Base-by-base conservation (phyloP, 306 rosid genomes). In the Prunus mira region DNA sequence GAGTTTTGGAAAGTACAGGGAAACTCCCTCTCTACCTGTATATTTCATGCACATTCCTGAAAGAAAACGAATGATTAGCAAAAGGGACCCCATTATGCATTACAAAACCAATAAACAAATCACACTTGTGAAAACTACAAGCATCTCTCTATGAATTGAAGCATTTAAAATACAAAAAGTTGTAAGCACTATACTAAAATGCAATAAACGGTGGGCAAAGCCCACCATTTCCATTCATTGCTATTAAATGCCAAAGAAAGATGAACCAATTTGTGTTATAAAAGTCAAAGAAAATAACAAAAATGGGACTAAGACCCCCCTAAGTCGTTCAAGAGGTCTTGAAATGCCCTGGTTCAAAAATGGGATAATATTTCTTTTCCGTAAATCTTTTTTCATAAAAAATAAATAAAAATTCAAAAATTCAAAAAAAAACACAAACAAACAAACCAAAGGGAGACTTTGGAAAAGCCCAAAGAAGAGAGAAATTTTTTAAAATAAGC, bases 321-420 rank as follows among this genome's bases (percentile, higher is more conserved):
- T 34, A 34, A 34, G 41, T 7, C 0, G 0, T 38, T 0, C 7
- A 38, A 7, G 9, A 38, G 43, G 9, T 0, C 2, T 38, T 38
- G 0, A 0, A 1, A 38, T 38, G 43, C 0, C 43, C 0, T 7
- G 9, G 0, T 38, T 7, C 0, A 6, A 0, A 38, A 0, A 38
- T 38, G 0, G 2, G 10, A 0, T 38, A 38, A 7, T 0, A 0
- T 38, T 0, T 2, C 0, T 9, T 38, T 38, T 2, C 0, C 43
- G 2, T 38, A 38, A 38, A 38, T 2, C 0, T 1, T 38, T 38
- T 7, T 1, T 38, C 41, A 5, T 5, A 0, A 1, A 34, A 32
- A 32, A 4, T 0, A 0, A 32, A 28, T 3, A 28, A 28, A 28
- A 3, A 3, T 3, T 3, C 5, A 34, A 34, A 6, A 34, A 6